phyloP scores from a whole-genome alignment of 1,284 basidiomycete species.

The Moesziomyces antarcticus region DNA sequence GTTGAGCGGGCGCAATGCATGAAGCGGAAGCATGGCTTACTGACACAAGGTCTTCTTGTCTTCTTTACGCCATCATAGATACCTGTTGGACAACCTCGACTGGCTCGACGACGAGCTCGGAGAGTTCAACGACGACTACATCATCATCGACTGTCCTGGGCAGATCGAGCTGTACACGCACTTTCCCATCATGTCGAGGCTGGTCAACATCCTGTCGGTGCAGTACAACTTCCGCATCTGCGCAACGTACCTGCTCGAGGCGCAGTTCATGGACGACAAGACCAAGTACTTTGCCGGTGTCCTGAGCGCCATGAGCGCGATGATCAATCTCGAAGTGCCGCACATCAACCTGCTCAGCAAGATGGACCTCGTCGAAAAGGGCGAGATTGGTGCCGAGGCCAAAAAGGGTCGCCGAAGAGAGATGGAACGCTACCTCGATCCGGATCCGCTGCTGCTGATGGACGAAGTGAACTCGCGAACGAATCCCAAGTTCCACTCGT shows the following conservation, averaged over 20 bases:
- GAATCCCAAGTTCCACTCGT: conserved; percentile 88
- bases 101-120: conserved; percentile 99
- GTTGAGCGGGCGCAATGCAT: no score
- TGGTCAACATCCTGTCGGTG: conserved; percentile 74
- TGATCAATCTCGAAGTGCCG: conserved; percentile 96
- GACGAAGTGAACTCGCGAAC: conserved; percentile 74
- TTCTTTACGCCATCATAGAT: conserved; percentile 72
- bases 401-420: conserved; percentile 61
- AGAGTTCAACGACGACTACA: conserved; percentile 90
- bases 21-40: background rate
- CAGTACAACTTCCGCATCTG: conserved; percentile 65
- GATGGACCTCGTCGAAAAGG: conserved; percentile 90
- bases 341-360: conserved; percentile 99
- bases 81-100: conserved; percentile 94
- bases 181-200: conserved; percentile 90
- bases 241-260: conserved; percentile 85
- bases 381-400: conserved; percentile 72
- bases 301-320: conserved; percentile 95
- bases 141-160: conserved; percentile 97
- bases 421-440: conserved; percentile 86
- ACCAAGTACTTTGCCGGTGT: conserved; percentile 99
- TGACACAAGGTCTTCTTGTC: conserved; percentile 2
- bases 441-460: conserved; percentile 90
- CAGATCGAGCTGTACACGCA: conserved; percentile 99
- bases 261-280: conserved; percentile 80